Evolutionary conservation across 306 rosid species (phyloP).

Genomic region (Rosa multiflora): DNA sequence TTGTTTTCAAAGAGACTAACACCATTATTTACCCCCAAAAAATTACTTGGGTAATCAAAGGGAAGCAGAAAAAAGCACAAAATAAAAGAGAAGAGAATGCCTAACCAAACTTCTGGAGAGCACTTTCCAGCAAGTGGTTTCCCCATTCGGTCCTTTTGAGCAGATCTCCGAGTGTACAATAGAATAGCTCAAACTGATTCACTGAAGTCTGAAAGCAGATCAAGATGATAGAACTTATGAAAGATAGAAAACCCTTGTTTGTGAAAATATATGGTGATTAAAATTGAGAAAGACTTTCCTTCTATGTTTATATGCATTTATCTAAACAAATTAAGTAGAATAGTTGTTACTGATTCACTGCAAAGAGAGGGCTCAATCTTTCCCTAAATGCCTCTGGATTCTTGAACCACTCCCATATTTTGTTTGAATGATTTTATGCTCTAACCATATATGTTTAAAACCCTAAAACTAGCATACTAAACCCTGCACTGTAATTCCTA

Average conservation of each 20-base stretch:
- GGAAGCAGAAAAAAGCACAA: constrained; percentile 33
- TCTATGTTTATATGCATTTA: not conserved
- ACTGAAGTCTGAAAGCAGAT: not conserved
- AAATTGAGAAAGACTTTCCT: not conserved
- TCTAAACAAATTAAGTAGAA: not conserved
- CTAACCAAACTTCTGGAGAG: constrained; percentile 42
- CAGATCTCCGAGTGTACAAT: not conserved
- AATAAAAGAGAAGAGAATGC: constrained; percentile 39
- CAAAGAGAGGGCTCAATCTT: not conserved
- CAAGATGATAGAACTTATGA: not conserved
- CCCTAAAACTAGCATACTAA: too few relatives aligned
- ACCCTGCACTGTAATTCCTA: too few relatives aligned
- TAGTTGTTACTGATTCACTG: not conserved
- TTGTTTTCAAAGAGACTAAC: constrained; percentile 22
- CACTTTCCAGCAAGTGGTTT: constrained; percentile 22
- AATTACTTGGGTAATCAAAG: constrained; percentile 40
- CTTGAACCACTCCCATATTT: not conserved
- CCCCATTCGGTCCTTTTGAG: not conserved
- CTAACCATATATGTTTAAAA: too few relatives aligned
- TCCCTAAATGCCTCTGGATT: not conserved
- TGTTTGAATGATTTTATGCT: not conserved
- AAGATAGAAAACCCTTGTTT: too few relatives aligned
- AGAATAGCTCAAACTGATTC: not conserved
- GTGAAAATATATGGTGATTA: not conserved
- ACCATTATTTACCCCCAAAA: constrained; percentile 20